Conservation (phyloP, 345 rosid genomes). For the Nephelium lappaceum region DNA sequence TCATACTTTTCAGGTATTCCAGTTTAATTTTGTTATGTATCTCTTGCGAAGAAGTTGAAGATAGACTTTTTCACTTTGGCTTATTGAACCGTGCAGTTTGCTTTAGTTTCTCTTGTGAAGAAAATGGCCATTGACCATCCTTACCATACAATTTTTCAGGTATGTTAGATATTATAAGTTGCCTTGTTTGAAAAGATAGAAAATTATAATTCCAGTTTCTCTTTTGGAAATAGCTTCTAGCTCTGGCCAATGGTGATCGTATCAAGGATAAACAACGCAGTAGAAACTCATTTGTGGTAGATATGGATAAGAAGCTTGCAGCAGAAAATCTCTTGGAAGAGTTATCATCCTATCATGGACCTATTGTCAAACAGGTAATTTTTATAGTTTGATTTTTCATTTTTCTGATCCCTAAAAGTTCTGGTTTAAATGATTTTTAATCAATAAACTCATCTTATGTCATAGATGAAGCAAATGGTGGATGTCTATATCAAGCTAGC, state of each 20-base stretch:
- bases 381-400: not conserved
- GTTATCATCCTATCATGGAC: conserved; percentile 68
- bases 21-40: conserved; percentile 9
- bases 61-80: conserved; percentile 29
- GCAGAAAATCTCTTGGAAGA: conserved; percentile 84
- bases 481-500: conserved; percentile 96
- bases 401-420: conserved; percentile 1
- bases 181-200: conserved; percentile 14
- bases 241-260: conserved; percentile 95
- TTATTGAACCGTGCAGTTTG: conserved; percentile 61
- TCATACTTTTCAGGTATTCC: conserved; percentile 75
- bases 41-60: conserved; percentile 17
- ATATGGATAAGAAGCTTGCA: conserved; percentile 83
- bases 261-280: conserved; percentile 92
- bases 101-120: conserved; percentile 86
- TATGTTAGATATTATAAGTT: conserved; percentile 27
- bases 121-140: conserved; percentile 99
- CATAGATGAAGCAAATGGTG: conserved; percentile 93
- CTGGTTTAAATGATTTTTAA: not conserved
- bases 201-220: conserved; percentile 6
- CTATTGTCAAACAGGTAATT: conserved; percentile 73
- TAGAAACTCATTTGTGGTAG: conserved; percentile 90
- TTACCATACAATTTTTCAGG: conserved; percentile 94
- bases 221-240: conserved; percentile 69
- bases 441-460: conserved; percentile 14